Base-by-base conservation (phyloP, 2,329 filamentous ascomycete genomes). In the Botrytis tulipae region DNA sequence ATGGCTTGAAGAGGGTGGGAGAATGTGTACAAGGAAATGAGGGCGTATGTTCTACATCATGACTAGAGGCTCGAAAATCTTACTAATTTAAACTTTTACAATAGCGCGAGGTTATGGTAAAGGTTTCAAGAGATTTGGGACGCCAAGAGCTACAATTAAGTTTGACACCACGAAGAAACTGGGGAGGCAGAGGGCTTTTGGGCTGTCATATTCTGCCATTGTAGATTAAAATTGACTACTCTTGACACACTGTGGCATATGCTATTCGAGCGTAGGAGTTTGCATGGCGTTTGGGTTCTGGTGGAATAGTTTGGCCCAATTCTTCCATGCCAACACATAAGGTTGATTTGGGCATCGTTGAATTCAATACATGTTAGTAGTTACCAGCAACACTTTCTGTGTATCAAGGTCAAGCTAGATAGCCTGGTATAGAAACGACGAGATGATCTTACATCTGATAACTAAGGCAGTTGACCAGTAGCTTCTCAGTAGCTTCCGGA, bases 11-110 rank as follows among this genome's bases (percentile, higher is more conserved):
- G 77, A 96, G 92, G 83, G 92, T 99, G 32, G 93, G 91, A n/a
- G 92, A 97, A 80, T 91, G 92, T 73, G 95, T 99, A 0, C 92
- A 95, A 80, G 92, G 92, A 76, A 97, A 94, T 79, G 93, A 97
- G 86, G 93, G 92, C 76, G 95, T 97, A 87, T 85, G 5, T 48
- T 46, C n/a, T 29, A 42, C 25, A 57, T 40, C 25, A 32, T 25
- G 29, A n/a, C 29, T 22, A 61, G 18, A 67, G 67, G 40, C 7
- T 25, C 25, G 10, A 46, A 32, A 51, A n/a, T 29, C 14, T 46
- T 51, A 35, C 72, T 73, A 40, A 71, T 57, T 37, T 35, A 29
- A 46, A 37, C 29, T 37, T 57, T 57, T 29, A 70, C 65, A 57
- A 70, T 79, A 96, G 93, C 88, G 88, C 79, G 86, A 88, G 62